Base-by-base conservation (phyloP, 768 basidiomycete species). In the Sistotremastrum niveocremeum region DNA sequence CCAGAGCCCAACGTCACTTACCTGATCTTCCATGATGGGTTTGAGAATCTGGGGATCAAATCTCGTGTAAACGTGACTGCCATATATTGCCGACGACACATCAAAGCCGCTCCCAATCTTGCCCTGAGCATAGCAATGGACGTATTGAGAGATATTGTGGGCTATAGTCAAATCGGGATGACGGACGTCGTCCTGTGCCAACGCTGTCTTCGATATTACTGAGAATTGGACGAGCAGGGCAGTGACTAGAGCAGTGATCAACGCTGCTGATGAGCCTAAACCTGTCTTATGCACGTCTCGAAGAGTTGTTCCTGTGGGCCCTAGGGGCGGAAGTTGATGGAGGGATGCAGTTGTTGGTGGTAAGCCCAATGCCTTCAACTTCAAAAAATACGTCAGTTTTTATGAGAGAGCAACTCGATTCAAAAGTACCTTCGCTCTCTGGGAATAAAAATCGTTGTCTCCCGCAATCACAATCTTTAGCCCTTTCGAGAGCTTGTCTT, bases 91-190 rank as follows among this genome's bases (percentile, higher is more conserved):
- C 0, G 89, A 77, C 5, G 88, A 79, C 41, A 99, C 87, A 57
- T 99, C 95, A 65, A 99, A 99, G 5, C 95, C 95, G 56, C 86
- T 90, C 32, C 95, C 95, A 10, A 99, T 82, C 64, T 99, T 99
- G 37, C 95, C 95, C 65, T 99, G 95, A 0, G 94, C 95, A 35
- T 91, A 69, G 57, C 91, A 97, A 61, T 99, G 95, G 5, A 90
- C 76, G 59, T 82, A 95, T 59, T 99, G 95, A 4, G 95, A 81
- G 38, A 87, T 73, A 60, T 95, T 97, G 62, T 99, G 95, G 0
- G 87, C 81, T 11, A 95, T 53, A 8, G 57, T 51, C 20, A 20
- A 20, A 20, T 20, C 20, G 20, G 20, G 63, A 49, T 65, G 62
- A 49, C 76, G 66, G 20, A 73, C 77, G 29, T 69, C 64, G 30